Evolutionary conservation across 2,329 filamentous ascomycete genomes (phyloP).

Genomic region (Ploettnerulaceae sp.): DNA sequence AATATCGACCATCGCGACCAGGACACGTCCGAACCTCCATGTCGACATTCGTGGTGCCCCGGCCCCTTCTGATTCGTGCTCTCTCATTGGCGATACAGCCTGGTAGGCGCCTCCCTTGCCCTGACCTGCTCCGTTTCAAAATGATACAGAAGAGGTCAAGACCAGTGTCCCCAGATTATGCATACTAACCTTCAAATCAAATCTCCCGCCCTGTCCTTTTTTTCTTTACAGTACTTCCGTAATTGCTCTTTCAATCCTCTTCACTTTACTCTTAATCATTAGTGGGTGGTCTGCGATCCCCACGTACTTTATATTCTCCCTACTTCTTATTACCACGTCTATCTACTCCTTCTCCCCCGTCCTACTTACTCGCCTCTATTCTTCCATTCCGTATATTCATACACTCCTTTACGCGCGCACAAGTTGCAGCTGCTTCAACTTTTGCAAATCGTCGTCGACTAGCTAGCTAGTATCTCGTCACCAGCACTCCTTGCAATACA

Average conservation of each 20-base stretch:
- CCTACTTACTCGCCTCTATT: background rate
- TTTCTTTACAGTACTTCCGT: background rate
- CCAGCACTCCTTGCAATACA: background rate
- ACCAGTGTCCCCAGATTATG: conserved; percentile 20
- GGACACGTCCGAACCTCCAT: background rate
- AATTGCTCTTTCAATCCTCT: background rate
- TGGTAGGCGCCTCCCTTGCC: background rate
- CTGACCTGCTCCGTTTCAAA: conserved; percentile 16
- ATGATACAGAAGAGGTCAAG: conserved; percentile 21
- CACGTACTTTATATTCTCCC: background rate
- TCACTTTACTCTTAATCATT: conserved; percentile 3
- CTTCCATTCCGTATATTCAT: background rate
- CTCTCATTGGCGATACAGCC: background rate
- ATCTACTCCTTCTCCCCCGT: background rate
- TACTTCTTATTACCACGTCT: background rate
- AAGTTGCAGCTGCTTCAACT: conserved; percentile 22
- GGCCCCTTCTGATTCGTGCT: background rate
- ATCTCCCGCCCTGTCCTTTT: background rate
- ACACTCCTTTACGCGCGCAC: conserved; percentile 20
- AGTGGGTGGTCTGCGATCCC: conserved; percentile 9
- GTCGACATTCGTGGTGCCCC: conserved; percentile 2
- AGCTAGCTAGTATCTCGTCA: background rate
- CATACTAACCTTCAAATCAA: conserved; percentile 9
- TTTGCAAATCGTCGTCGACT: background rate
- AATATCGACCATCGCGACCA: background rate